These are phyloP conservation scores for Podospora pseudopauciseta DNA, from an alignment of 495 filamentous ascomycete species.

Conservation along the genomic window DNA sequence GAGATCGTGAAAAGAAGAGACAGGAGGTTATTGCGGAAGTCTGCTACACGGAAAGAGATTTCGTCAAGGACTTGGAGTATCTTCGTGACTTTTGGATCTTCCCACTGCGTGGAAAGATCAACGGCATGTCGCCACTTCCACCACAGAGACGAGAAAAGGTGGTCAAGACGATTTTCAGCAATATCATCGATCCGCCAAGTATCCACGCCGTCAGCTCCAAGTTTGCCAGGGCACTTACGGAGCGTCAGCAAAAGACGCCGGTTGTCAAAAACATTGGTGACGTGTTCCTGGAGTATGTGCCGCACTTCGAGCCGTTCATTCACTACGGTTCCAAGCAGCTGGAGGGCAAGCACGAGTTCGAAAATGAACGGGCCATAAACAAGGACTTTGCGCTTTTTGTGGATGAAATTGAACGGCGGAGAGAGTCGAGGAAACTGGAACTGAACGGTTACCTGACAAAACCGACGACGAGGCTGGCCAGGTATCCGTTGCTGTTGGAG, in stretches of 20 bases:
- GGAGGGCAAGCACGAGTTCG: constrained; percentile 96
- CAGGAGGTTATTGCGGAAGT: constrained; percentile 98
- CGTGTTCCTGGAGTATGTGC: constrained; percentile 89
- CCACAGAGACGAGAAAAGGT: constrained; percentile 83
- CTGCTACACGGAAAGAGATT: constrained; percentile 98
- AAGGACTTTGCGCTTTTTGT: constrained; percentile 85
- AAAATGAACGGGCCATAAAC: constrained; percentile 88
- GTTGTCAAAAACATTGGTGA: constrained; percentile 90
- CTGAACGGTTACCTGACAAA: constrained; percentile 98
- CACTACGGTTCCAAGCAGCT: constrained; percentile 94
- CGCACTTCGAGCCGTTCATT: constrained; percentile 93
- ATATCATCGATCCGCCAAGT: constrained; percentile 74
- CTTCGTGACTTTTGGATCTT: constrained; percentile 98
- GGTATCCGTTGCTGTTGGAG: constrained; percentile 93
- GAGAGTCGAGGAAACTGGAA: constrained; percentile 95
- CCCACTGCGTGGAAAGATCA: constrained; percentile 69
- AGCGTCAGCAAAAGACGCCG: constrained; percentile 82
- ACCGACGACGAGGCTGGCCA: constrained; percentile 90
- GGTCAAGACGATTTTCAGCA: constrained; percentile 91
- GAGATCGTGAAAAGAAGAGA: constrained; percentile 90
- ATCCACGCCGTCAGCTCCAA: constrained; percentile 85
- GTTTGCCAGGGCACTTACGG: constrained; percentile 81
- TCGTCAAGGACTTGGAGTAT: constrained; percentile 99
- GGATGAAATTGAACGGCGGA: constrained; percentile 92
- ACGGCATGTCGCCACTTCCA: constrained; percentile 74